Evolutionary conservation across 495 filamentous ascomycete genomes (phyloP).

Genomic region (Penicillium bovifimosum): DNA sequence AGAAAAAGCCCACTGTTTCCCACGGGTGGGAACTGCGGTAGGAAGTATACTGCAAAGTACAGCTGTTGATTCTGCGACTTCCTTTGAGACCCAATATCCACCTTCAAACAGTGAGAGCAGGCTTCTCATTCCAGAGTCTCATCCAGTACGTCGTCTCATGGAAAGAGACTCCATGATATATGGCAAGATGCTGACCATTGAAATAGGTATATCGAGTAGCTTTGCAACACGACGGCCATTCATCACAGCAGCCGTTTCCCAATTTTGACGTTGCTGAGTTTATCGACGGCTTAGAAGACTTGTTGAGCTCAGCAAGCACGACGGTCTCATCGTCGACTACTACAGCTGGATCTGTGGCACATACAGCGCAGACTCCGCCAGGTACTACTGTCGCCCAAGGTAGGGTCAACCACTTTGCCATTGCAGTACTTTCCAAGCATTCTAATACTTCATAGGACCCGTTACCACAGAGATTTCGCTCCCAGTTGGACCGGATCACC

Average conservation of each 20-base stretch:
- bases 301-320: slow-evolving; percentile 13
- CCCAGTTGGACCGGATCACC: not conserved
- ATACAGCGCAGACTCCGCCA: not conserved
- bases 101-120: slow-evolving; percentile 23
- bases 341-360: not conserved
- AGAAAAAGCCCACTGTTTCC: slow-evolving; percentile 24
- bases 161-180: not conserved
- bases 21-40: slow-evolving; percentile 11
- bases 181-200: slow-evolving; percentile 2
- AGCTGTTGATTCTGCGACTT: slow-evolving; percentile 12
- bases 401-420: not conserved
- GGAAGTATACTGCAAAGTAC: slow-evolving; percentile 14
- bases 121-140: slow-evolving; percentile 20
- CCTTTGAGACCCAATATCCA: slow-evolving; percentile 37
- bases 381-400: not conserved
- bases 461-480: not conserved
- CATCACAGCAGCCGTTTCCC: slow-evolving; percentile 34
- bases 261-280: slow-evolving; percentile 17
- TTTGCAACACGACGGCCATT: slow-evolving; percentile 40
- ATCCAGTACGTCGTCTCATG: slow-evolving; percentile 32
- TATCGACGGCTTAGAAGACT: slow-evolving; percentile 21
- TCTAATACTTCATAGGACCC: slow-evolving; percentile 6
- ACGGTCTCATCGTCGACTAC: not conserved
- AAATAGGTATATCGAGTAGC: slow-evolving; percentile 33
- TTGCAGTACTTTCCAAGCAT: not conserved